A percentile compares a stretch with the other conserved stretches of the same genome.
These are phyloP conservation scores for Chlamydomonas reinhardtii DNA, from an alignment of 163 green algal genomes.

Conservation along the genomic window DNA sequence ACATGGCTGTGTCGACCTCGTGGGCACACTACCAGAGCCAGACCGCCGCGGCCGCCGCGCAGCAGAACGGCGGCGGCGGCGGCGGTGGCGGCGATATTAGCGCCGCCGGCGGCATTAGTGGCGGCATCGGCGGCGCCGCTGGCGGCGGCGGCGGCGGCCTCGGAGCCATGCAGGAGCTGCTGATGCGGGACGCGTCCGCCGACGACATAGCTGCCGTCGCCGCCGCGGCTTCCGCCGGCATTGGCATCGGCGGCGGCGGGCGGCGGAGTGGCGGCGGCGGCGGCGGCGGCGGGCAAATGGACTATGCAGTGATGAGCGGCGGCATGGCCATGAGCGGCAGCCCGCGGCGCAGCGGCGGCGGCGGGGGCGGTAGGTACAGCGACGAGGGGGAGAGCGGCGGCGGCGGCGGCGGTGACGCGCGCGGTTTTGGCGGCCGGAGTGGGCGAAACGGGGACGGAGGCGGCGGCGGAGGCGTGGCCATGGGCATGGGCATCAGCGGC, in stretches of 20 bases:
- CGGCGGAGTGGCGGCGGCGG: not conserved
- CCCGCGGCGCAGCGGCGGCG: no score
- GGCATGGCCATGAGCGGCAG: no score
- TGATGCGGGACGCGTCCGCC: not conserved
- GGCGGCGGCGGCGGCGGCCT: not conserved
- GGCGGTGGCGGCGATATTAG: not conserved
- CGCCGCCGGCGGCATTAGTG: not conserved
- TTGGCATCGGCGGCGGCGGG: not conserved
- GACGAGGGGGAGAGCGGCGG: no score
- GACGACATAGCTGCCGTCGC: not conserved
- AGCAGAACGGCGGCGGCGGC: no score
- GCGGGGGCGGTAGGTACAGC: no score
- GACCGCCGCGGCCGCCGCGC: no score
- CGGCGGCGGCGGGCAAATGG: not conserved
- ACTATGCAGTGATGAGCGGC: not conserved
- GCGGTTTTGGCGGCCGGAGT: no score
- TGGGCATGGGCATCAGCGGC: no score
- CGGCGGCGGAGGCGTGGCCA: no score
- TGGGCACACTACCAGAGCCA: not conserved
- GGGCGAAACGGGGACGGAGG: no score
- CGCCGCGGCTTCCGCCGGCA: no score
- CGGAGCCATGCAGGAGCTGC: conserved; percentile 2
- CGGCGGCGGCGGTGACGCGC: no score
- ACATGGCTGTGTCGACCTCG: not conserved
- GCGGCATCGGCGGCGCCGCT: not conserved